A percentile compares a stretch with the other conserved stretches of the same genome.
Conservation (phyloP, 805 yeast species). For the Schwanniomyces occidentalis region DNA sequence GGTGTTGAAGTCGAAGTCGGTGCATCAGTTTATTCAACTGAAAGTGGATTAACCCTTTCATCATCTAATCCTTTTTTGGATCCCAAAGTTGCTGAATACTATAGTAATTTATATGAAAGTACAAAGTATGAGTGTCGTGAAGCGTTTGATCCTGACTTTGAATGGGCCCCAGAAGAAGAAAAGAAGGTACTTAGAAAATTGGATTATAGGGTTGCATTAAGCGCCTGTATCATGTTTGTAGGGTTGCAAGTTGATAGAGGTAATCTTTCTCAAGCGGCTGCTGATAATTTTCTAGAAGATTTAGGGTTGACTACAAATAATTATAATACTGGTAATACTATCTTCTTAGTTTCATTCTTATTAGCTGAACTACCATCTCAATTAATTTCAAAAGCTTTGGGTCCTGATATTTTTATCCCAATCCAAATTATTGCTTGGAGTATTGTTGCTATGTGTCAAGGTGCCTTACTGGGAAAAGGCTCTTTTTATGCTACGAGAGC, state of each 20-base stretch:
- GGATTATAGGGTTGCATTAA: conserved; percentile 54
- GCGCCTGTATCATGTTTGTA: conserved; percentile 61
- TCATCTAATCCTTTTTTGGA: no score
- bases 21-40: no score
- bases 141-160: conserved; percentile 56
- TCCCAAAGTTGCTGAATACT: conserved; percentile 48
- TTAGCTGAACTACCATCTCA: conserved; percentile 66
- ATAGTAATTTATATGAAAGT: conserved; percentile 45
- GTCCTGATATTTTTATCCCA: conserved; percentile 66
- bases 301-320: conserved; percentile 54
- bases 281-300: conserved; percentile 57
- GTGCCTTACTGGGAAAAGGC: conserved; percentile 37
- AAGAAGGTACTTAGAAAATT: conserved; percentile 47
- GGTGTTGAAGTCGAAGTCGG: no score
- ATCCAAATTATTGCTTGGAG: conserved; percentile 59
- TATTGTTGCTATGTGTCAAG: conserved; percentile 53
- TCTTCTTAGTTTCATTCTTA: conserved; percentile 53
- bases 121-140: conserved; percentile 55
- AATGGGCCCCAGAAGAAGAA: conserved; percentile 58
- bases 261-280: conserved; percentile 56
- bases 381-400: conserved; percentile 60
- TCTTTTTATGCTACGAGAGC: conserved; percentile 52
- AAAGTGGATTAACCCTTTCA: no score
- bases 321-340: conserved; percentile 59
- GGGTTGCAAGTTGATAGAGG: conserved; percentile 61